A percentile compares a stretch with the other conserved stretches of the same genome.
Evolutionary conservation across 2,329 filamentous ascomycete species (phyloP).

Genomic region (Gremmenia infestans): DNA sequence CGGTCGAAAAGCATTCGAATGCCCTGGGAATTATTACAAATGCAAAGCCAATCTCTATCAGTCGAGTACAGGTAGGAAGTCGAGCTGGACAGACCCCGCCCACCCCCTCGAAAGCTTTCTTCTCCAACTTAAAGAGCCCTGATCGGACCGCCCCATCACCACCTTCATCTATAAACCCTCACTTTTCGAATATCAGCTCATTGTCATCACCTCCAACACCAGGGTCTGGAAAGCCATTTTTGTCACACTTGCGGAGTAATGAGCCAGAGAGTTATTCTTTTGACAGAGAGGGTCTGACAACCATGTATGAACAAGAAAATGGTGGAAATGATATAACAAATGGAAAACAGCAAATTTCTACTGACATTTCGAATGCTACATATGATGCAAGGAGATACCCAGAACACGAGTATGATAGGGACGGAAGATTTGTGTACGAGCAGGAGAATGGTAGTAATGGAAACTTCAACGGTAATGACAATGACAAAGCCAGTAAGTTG

Average conservation of each 20-base stretch:
- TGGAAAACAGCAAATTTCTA: background rate
- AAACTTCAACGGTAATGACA: conserved; percentile 5
- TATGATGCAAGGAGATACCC: background rate
- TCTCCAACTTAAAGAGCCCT: background rate
- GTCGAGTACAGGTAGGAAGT: background rate
- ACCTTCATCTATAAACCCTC: background rate
- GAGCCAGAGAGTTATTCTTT: background rate
- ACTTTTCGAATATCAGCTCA: background rate
- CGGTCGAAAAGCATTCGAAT: background rate
- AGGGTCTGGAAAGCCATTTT: background rate
- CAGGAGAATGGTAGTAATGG: background rate
- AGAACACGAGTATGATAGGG: background rate
- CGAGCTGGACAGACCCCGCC: background rate
- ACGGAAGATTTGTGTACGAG: background rate
- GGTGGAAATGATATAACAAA: background rate
- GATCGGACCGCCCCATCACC: background rate
- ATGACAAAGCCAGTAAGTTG: conserved; percentile 9
- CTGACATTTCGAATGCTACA: background rate
- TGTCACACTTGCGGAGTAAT: background rate
- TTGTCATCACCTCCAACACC: background rate
- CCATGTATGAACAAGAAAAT: background rate
- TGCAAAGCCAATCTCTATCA: background rate
- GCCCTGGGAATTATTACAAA: background rate
- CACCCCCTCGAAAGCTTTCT: background rate
- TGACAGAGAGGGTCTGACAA: background rate